These are phyloP conservation scores for Naganishia onofrii DNA, from an alignment of 768 basidiomycete genomes.

Conservation along the genomic window DNA sequence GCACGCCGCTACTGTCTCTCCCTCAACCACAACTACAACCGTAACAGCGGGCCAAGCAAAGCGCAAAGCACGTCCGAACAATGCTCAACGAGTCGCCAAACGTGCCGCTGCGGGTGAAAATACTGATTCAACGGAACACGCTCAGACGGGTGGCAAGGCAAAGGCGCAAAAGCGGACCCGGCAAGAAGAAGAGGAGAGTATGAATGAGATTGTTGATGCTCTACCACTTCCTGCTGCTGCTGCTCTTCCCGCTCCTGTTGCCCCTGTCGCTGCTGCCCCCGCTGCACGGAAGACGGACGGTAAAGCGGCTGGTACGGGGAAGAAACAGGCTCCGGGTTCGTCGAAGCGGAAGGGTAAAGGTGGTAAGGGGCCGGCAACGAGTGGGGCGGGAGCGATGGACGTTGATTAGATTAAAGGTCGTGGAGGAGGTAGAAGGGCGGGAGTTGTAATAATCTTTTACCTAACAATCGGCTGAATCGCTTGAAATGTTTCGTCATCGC, in stretches of 20 bases:
- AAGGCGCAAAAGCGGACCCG: not conserved
- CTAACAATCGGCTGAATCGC: not conserved
- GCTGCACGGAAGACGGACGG: too few species aligned
- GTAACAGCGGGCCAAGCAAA: too few species aligned
- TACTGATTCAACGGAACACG: not conserved
- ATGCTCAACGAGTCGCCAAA: conserved; percentile 28
- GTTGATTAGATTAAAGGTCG: not conserved
- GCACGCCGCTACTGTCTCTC: conserved; percentile 6
- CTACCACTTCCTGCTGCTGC: not conserved
- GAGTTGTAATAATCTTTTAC: not conserved
- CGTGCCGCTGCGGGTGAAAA: not conserved
- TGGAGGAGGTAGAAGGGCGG: too few species aligned
- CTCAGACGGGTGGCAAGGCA: not conserved
- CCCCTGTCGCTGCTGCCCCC: too few species aligned
- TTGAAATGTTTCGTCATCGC: not conserved
- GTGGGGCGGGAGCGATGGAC: not conserved
- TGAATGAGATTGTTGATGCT: conserved; percentile 6
- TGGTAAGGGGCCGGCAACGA: not conserved
- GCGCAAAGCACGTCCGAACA: conserved; percentile 34
- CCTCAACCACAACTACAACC: too few species aligned
- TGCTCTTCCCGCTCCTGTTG: not conserved
- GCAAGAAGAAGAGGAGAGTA: conserved; percentile 10
- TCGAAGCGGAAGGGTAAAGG: not conserved
- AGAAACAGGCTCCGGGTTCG: conserved; percentile 1
- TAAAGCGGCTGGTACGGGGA: not conserved